Base-by-base conservation (phyloP, 805 yeast species). In the Ogataea ramenticola region DNA sequence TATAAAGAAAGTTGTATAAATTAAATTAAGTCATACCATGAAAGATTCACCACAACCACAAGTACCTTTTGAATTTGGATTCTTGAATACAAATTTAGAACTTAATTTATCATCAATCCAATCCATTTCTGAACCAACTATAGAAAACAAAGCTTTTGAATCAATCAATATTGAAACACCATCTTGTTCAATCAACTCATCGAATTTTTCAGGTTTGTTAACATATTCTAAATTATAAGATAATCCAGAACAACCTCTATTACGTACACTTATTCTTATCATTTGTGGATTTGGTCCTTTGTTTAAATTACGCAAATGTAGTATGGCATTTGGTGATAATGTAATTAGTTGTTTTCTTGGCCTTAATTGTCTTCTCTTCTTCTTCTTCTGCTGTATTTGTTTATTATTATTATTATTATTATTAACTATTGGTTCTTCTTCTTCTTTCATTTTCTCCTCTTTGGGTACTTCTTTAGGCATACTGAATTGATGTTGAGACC, bases 1-100 rank as follows among this genome's bases (percentile, higher is more conserved):
- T n/a, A n/a, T n/a, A 15, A n/a, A 31, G 12, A 32, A n/a, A n/a
- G 21, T 3, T 7, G 35, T 4, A n/a, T n/a, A 17, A 32, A 32
- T 6, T 7, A 11, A 17, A 17, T n/a, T 12, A 16, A 16, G n/a
- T 58, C 68, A 90, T 9, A 91, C 96, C 96, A 90, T 93, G 64
- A 93, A 93, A 5, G 96, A 87, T 68, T 93, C 99, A 43, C 99
- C 99, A 65, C 99, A 93, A 12, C 99, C 99, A 67, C 99, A 93
- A 41, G 96, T 86, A 29, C 98, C 99, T 69, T 91, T 93, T 34
- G 96, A 85, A 66, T 93, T 93, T 49, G 99, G 99, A 64, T 93
- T 93, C 60, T 76, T 83, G 72, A 93, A 93, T 17, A 93, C 88
- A 61, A 93, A 93, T 57, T 95, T 77, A 14, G 93, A 81, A 29